Evolutionary conservation across 495 filamentous ascomycete genomes (phyloP).

Genomic region (Aspergillus leporis): DNA sequence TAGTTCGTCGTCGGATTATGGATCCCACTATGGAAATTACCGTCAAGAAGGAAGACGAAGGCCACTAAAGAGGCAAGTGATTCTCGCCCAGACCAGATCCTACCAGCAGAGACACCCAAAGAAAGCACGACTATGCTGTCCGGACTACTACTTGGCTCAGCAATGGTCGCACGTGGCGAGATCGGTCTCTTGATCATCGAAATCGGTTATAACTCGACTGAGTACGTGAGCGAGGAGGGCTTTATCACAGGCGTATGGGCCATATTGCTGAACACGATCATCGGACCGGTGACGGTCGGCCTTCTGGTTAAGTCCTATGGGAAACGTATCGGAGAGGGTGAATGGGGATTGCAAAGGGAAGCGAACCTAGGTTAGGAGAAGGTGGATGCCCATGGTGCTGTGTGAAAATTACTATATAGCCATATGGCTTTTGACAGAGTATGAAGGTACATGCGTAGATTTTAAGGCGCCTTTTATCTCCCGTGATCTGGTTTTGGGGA

Average conservation of each 20-base stretch:
- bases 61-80: background rate
- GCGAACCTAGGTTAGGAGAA: background rate
- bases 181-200: constrained; percentile 76
- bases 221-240: constrained; percentile 32
- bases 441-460: too few relatives aligned
- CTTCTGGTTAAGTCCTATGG: constrained; percentile 46
- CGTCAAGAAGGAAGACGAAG: constrained; percentile 6
- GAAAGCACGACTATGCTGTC: constrained; percentile 41
- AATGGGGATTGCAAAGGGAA: constrained; percentile 28
- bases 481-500: too few relatives aligned
- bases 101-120: background rate
- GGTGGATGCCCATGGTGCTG: background rate
- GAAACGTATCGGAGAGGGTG: constrained; percentile 24
- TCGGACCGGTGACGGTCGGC: constrained; percentile 69
- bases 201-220: constrained; percentile 51
- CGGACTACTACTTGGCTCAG: constrained; percentile 50
- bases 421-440: too few relatives aligned
- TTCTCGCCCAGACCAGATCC: background rate
- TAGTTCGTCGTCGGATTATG: constrained; percentile 35
- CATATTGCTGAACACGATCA: constrained; percentile 69
- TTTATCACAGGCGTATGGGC: constrained; percentile 75
- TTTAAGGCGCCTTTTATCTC: too few relatives aligned
- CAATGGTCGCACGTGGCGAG: constrained; percentile 77
- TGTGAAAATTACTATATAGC: background rate
- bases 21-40: constrained; percentile 27